Evolutionary conservation across 805 yeast species (phyloP).

Genomic region (Barnettozyma pratensis): DNA sequence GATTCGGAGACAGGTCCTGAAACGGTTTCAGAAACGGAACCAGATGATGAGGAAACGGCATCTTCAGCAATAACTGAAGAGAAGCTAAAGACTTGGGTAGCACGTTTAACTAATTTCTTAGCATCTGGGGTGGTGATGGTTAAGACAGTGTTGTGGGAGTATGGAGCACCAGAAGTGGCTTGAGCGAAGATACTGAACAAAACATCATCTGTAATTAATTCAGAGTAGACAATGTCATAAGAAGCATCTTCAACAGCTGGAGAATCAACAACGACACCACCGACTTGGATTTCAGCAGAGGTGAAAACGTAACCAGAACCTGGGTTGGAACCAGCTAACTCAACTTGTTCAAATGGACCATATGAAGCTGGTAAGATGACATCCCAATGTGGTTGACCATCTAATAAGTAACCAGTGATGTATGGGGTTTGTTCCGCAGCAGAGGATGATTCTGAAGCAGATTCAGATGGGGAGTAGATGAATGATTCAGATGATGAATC

Average conservation of each 20-base stretch:
- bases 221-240: conserved; percentile 13
- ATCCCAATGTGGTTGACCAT: conserved; percentile 25
- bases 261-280: conserved; percentile 9
- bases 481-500: conserved; percentile 15
- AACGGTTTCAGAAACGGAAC: conserved; percentile 4
- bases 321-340: conserved; percentile 18
- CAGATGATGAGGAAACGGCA: conserved; percentile 16
- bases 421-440: conserved; percentile 15
- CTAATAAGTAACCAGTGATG: conserved; percentile 21
- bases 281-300: conserved; percentile 14
- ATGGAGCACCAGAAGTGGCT: conserved; percentile 21
- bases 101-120: conserved; percentile 17
- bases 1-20: conserved; percentile 17
- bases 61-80: conserved; percentile 7
- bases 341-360: conserved; percentile 20
- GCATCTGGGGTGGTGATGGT: conserved; percentile 10
- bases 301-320: conserved; percentile 18
- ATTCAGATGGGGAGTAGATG: conserved; percentile 16
- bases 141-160: conserved; percentile 12
- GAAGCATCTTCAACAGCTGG: conserved; percentile 8
- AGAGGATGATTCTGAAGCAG: conserved; percentile 11
- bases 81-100: conserved; percentile 7
- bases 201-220: conserved; percentile 7
- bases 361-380: conserved; percentile 19
- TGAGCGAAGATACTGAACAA: conserved; percentile 13